Conservation (phyloP, 305 asterid species). For the Solanum hybrid region DNA sequence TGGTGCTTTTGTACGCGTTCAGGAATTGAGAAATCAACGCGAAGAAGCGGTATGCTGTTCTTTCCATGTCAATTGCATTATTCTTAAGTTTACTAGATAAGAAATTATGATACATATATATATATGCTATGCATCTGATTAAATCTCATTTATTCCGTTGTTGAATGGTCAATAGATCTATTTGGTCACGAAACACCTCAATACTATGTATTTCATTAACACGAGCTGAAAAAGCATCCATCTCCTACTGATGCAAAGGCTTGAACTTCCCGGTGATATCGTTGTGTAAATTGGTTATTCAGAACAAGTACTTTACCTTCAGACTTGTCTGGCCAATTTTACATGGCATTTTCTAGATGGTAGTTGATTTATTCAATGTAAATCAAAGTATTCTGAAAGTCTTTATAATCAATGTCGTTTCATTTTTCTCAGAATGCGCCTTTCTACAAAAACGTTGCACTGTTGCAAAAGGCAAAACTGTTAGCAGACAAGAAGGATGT, state of each 20-base stretch:
- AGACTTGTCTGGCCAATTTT: not conserved
- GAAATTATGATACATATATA: not conserved
- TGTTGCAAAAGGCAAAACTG: slow-evolving; percentile 24
- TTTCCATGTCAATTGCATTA: not conserved
- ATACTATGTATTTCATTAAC: not conserved
- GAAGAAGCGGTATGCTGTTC: slow-evolving; percentile 58
- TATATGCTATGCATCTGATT: not conserved
- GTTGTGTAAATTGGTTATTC: not conserved
- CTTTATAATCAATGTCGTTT: slow-evolving; percentile 1
- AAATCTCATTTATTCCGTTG: not conserved
- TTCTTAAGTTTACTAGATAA: not conserved
- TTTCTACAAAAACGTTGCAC: slow-evolving; percentile 16
- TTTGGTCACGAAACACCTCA: not conserved
- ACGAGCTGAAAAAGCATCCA: not conserved
- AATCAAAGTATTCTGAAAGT: not conserved
- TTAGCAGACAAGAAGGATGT: slow-evolving; percentile 34
- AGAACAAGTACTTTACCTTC: not conserved
- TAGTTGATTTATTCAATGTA: not conserved
- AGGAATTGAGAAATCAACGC: slow-evolving; percentile 54
- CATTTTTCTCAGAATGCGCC: slow-evolving; percentile 40
- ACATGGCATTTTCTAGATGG: not conserved
- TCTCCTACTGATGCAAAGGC: not conserved
- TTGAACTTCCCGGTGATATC: not conserved
- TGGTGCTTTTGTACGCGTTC: slow-evolving; percentile 32
- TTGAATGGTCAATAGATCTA: not conserved